These are phyloP conservation scores for Calonectria ilicicola DNA, from an alignment of 2,329 filamentous ascomycete genomes.

Conservation along the genomic window DNA sequence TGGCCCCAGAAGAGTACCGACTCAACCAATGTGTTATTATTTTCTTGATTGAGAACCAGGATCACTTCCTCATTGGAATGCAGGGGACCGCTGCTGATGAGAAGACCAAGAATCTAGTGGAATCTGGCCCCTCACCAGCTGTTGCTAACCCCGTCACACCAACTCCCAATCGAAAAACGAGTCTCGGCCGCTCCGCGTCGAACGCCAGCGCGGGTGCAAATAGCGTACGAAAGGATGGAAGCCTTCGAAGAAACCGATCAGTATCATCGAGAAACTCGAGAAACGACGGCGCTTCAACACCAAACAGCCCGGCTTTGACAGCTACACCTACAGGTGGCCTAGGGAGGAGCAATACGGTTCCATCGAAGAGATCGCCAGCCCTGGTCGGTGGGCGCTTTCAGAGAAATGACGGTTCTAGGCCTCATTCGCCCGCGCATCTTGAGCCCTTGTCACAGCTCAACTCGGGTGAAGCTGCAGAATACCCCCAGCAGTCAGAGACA, in stretches of 20 bases:
- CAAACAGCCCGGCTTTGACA: conserved; percentile 70
- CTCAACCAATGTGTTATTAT: conserved; percentile 97
- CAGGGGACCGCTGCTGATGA: conserved; percentile 98
- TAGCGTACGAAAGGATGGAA: conserved; percentile 84
- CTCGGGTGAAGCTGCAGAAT: conserved; percentile 36
- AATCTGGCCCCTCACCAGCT: conserved; percentile 74
- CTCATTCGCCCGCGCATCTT: conserved; percentile 49
- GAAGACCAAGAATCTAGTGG: conserved; percentile 72
- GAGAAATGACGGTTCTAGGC: conserved; percentile 46
- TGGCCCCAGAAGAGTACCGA: conserved; percentile 94
- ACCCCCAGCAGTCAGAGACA: conserved; percentile 42
- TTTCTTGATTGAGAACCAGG: conserved; percentile 98
- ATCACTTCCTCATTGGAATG: conserved; percentile 98
- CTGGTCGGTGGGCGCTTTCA: conserved; percentile 76
- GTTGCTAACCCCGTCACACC: conserved; percentile 56
- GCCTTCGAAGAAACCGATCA: conserved; percentile 88
- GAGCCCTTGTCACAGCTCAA: conserved; percentile 53
- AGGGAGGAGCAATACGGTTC: conserved; percentile 86
- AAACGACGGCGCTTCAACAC: conserved; percentile 78
- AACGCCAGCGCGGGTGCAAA: conserved; percentile 91
- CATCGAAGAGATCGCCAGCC: conserved; percentile 87
- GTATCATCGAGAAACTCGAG: conserved; percentile 90
- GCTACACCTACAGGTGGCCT: conserved; percentile 68
- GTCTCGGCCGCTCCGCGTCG: conserved; percentile 76
- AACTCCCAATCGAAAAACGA: conserved; percentile 64